Conservation (phyloP, 2,329 filamentous ascomycete genomes). For the Juglanconis sp. region DNA sequence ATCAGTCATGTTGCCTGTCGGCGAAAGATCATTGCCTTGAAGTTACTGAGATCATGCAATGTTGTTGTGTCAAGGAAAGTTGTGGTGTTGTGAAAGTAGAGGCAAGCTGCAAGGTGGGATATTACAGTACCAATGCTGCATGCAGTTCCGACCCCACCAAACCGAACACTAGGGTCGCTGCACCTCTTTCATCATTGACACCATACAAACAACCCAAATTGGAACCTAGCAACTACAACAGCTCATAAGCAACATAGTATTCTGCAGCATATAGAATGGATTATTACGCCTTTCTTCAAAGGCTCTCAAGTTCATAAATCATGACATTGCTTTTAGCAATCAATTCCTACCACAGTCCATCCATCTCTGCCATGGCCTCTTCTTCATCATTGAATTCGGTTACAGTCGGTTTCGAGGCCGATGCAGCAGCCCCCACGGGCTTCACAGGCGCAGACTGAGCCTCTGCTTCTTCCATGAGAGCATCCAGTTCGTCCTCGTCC, state of each 20-base stretch:
- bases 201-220: too few species aligned
- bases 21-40: not conserved
- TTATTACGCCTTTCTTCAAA: too few species aligned
- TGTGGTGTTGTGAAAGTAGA: not conserved
- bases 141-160: not conserved
- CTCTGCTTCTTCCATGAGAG: constrained; percentile 48
- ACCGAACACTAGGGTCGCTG: not conserved
- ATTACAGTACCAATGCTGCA: too few species aligned
- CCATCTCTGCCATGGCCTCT: constrained; percentile 65
- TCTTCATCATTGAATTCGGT: constrained; percentile 59
- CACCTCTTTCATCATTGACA: not conserved
- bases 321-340: not conserved
- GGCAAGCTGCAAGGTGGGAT: not conserved
- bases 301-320: not conserved
- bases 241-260: too few species aligned
- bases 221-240: too few species aligned
- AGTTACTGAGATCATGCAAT: not conserved
- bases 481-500: constrained; percentile 47
- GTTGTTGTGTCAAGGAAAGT: not conserved
- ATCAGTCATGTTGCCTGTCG: constrained; percentile 22
- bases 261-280: too few species aligned
- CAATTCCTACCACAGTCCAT: constrained; percentile 44
- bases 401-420: not conserved
- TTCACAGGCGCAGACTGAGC: constrained; percentile 7
- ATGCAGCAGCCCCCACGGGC: not conserved